Evolutionary conservation across 2,329 filamentous ascomycete genomes (phyloP).

Genomic region (Colletotrichum liriopes): DNA sequence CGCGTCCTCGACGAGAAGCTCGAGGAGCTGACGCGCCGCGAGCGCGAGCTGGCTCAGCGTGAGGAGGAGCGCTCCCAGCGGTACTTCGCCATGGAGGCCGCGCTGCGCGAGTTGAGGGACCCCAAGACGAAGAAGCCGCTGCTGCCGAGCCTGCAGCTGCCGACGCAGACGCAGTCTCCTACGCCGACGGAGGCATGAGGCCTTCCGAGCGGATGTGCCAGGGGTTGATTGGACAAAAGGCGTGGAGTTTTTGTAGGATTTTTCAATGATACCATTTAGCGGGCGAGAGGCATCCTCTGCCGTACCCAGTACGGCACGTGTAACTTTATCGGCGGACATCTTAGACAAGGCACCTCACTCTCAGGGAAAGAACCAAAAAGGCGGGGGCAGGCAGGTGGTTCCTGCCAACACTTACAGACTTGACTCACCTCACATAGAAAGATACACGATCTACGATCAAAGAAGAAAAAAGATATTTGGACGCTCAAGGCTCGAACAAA

Average conservation of each 20-base stretch:
- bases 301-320: slow-evolving; percentile 11
- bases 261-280: slow-evolving; percentile 36
- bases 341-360: slow-evolving; percentile 35
- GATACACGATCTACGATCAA: background rate
- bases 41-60: slow-evolving; percentile 62
- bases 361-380: slow-evolving; percentile 16
- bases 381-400: slow-evolving; percentile 11
- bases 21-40: slow-evolving; percentile 65
- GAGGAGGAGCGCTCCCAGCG: slow-evolving; percentile 64
- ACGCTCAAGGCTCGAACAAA: background rate
- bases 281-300: background rate
- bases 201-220: background rate
- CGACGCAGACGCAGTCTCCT: slow-evolving; percentile 31
- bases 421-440: slow-evolving; percentile 36
- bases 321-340: slow-evolving; percentile 2
- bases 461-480: background rate
- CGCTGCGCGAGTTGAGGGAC: slow-evolving; percentile 66
- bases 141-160: slow-evolving; percentile 56
- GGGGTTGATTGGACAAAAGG: background rate
- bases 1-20: slow-evolving; percentile 64
- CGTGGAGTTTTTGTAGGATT: slow-evolving; percentile 19
- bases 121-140: slow-evolving; percentile 72
- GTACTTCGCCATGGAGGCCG: slow-evolving; percentile 68
- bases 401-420: slow-evolving; percentile 19
- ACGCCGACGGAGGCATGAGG: slow-evolving; percentile 47